Evolutionary conservation across 2,329 filamentous ascomycete species (phyloP).

Genomic region (Meredithiella fracta): DNA sequence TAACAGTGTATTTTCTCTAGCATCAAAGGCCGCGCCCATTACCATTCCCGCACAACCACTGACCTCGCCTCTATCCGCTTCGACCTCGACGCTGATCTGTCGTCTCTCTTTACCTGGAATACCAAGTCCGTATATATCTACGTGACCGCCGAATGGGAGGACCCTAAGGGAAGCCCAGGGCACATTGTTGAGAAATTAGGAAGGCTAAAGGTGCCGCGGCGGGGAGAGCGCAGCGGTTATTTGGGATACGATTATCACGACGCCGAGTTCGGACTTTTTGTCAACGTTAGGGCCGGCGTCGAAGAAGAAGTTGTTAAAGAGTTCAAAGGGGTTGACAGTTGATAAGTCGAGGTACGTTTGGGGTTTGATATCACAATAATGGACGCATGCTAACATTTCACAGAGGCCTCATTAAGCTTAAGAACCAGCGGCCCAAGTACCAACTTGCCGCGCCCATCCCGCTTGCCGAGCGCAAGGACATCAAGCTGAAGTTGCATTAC

Average conservation of each 20-base stretch:
- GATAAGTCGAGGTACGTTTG: conserved; percentile 22
- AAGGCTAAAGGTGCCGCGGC: conserved; percentile 19
- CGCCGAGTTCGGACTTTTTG: conserved; percentile 46
- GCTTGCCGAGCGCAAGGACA: conserved; percentile 56
- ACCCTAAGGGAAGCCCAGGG: conserved; percentile 12
- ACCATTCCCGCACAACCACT: conserved; percentile 82
- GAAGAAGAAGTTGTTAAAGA: conserved; percentile 45
- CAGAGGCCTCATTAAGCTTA: conserved; percentile 58
- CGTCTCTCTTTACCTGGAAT: conserved; percentile 94
- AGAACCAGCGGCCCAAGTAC: conserved; percentile 86
- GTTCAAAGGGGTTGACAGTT: conserved; percentile 41
- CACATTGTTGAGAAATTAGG: not conserved
- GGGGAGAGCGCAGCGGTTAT: conserved; percentile 54
- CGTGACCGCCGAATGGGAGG: conserved; percentile 62
- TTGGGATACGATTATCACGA: conserved; percentile 89
- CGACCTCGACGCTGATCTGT: conserved; percentile 80
- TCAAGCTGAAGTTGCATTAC: conserved; percentile 71
- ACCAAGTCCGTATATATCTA: conserved; percentile 98
- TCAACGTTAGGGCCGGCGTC: conserved; percentile 42
- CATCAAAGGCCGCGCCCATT: conserved; percentile 82
- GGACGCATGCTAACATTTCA: conserved; percentile 26
- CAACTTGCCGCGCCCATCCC: conserved; percentile 84
- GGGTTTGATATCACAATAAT: conserved; percentile 23
- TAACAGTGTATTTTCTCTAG: conserved; percentile 26
- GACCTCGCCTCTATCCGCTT: conserved; percentile 94